Evolutionary conservation across 768 basidiomycete genomes (phyloP).

Genomic region (Scleroderma citrinum): DNA sequence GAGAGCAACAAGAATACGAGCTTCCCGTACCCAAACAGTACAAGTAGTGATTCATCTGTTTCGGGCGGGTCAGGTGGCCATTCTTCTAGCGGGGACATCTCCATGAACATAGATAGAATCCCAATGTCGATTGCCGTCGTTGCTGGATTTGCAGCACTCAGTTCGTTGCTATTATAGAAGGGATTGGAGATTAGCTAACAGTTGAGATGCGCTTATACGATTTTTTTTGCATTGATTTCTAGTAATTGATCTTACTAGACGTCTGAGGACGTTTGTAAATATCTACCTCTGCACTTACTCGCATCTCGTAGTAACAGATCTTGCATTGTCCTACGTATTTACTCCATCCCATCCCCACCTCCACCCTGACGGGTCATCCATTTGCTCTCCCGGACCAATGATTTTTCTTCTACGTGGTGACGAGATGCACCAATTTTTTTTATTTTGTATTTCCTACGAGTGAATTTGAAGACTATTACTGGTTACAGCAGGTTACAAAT

Average conservation of each 20-base stretch:
- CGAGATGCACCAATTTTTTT: no score
- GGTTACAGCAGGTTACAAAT: no score
- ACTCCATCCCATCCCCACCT: no score
- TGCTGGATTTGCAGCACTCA: conserved; percentile 9
- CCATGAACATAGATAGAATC: conserved; percentile 10
- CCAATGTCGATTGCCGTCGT: conserved; percentile 9
- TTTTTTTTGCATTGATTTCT: background rate
- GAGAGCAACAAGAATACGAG: conserved; percentile 73
- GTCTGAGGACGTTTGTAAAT: background rate
- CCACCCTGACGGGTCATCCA: no score
- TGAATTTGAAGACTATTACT: no score
- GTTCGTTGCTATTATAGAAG: conserved; percentile 10
- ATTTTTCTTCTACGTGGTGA: no score
- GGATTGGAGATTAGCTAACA: background rate
- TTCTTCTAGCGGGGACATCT: background rate
- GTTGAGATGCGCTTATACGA: no score
- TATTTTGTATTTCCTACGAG: no score
- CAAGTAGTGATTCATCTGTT: conserved; percentile 9
- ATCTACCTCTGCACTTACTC: background rate
- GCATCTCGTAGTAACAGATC: no score
- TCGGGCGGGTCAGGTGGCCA: conserved; percentile 7
- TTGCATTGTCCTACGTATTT: no score
- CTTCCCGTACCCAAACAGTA: conserved; percentile 50
- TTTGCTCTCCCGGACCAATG: no score
- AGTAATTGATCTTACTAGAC: background rate